Evolutionary conservation across 257 asterid genomes (phyloP), one percentile per base, ranked within the genome.

Genomic region (Nicotiana paniculata): DNA sequence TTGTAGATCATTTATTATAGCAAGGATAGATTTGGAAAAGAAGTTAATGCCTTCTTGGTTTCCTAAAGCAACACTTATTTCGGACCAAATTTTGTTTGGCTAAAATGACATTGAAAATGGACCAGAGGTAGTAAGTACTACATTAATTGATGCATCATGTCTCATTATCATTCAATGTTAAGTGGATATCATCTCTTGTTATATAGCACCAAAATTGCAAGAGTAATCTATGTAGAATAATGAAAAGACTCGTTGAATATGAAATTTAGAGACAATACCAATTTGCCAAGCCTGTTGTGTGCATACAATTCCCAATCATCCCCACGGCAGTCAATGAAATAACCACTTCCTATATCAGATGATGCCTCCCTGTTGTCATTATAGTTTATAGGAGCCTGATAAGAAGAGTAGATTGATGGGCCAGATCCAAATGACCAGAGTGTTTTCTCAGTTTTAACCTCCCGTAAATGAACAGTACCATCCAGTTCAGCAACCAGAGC

Each of bases 371-470:
- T 87, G 80, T 90, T 91, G 79, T 77, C 77, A 84, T 80, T 77
- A 35, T 75, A 30, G 33, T 62, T 28, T 55, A 78, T 65, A 75
- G 97, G 90, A 55, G 97, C 96, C 87, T 96, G 99, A 85, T 93
- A 93, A 32, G 99, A 93, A 77, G 97, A 91, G 89, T 96, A 94
- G 80, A 96, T 94, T 80, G 89, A 77, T 55, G 93, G 79, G 61
- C 99, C 99, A 1, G 98, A 89, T 37, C 92, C 84, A 89, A 96
- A 94, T 68, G 97, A 93, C 99, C 99, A 94, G 84, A 94, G 86
- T 35, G 96, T 92, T 80, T 89, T 91, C 84, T 70, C 18, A 18
- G 98, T 89, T 81, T 86, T 91, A 72, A 88, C 92, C 79, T 95
- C 97, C 90, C 90, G 46, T 53, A 93, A 88, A 83, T 91, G 80